phyloP scores from a whole-genome alignment of 306 rosid species.

The Alnus glutinosa region DNA sequence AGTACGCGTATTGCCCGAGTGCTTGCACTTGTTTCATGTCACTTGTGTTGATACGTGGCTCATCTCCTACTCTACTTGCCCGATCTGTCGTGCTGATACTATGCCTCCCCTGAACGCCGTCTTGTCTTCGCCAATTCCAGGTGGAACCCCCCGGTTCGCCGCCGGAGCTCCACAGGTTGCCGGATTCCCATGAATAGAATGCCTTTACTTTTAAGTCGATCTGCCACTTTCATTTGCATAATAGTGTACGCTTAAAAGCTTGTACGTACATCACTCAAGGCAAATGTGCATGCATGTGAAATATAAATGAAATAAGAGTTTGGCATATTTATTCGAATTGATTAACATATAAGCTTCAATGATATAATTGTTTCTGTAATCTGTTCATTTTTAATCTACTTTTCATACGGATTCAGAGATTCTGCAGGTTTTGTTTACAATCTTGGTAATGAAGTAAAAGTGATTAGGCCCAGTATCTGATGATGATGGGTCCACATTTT shows the following conservation, averaged over 20 bases:
- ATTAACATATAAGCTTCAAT: too few species aligned
- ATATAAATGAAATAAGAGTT: too few species aligned
- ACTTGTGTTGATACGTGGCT: constrained; percentile 27
- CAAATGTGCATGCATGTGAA: background rate
- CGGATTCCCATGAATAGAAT: background rate
- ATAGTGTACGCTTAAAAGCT: background rate
- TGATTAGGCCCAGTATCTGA: background rate
- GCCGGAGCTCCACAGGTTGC: background rate
- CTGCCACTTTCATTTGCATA: too few species aligned
- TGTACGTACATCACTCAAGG: background rate
- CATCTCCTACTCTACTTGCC: constrained; percentile 17
- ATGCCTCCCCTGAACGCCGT: background rate
- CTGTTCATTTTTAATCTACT: background rate
- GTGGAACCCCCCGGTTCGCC: background rate
- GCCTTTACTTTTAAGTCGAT: background rate
- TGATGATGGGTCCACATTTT: too few species aligned
- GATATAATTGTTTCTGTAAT: background rate
- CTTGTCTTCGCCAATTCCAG: background rate
- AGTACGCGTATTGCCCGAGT: constrained; percentile 14
- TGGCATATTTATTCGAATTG: too few species aligned
- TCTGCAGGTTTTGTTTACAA: background rate
- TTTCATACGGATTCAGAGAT: background rate
- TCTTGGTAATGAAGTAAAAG: background rate
- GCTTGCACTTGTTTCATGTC: constrained; percentile 28
- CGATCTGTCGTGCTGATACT: constrained; percentile 25